These are phyloP conservation scores for Hymenoscyphus occultus DNA, from an alignment of 2,329 filamentous ascomycete genomes.

Conservation along the genomic window DNA sequence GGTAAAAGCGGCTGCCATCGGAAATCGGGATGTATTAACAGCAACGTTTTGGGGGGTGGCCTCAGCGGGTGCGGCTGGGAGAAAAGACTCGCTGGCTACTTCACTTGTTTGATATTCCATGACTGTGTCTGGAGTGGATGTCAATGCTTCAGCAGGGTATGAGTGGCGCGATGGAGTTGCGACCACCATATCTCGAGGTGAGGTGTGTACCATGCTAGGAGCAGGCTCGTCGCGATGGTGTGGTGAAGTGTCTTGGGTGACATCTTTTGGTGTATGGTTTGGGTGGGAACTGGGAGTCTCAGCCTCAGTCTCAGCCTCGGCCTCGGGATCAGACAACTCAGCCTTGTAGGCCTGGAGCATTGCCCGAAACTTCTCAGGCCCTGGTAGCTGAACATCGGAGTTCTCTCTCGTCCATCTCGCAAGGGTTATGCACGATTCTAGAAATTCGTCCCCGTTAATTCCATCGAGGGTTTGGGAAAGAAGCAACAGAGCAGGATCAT, in stretches of 20 bases:
- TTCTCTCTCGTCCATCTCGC: background rate
- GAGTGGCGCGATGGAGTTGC: background rate
- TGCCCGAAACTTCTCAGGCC: background rate
- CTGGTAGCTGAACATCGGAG: background rate
- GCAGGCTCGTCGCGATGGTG: background rate
- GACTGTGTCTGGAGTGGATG: background rate
- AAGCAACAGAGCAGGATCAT: background rate
- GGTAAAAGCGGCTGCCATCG: too few species aligned
- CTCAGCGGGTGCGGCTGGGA: background rate
- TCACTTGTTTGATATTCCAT: too few species aligned
- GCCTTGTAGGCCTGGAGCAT: conserved; percentile 1
- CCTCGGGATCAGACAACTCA: background rate
- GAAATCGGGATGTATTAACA: too few species aligned
- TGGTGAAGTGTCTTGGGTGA: background rate
- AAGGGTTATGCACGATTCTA: background rate
- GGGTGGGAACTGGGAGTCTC: background rate
- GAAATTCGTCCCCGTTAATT: background rate
- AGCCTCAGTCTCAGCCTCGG: background rate
- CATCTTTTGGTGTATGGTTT: background rate
- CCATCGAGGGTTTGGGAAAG: background rate
- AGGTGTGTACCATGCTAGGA: background rate
- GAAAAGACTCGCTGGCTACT: background rate
- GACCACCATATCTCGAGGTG: background rate
- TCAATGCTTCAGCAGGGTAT: background rate
- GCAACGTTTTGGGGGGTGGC: background rate